Evolutionary conservation across 2,329 filamentous ascomycete genomes (phyloP).

Genomic region (Beauveria sp.): DNA sequence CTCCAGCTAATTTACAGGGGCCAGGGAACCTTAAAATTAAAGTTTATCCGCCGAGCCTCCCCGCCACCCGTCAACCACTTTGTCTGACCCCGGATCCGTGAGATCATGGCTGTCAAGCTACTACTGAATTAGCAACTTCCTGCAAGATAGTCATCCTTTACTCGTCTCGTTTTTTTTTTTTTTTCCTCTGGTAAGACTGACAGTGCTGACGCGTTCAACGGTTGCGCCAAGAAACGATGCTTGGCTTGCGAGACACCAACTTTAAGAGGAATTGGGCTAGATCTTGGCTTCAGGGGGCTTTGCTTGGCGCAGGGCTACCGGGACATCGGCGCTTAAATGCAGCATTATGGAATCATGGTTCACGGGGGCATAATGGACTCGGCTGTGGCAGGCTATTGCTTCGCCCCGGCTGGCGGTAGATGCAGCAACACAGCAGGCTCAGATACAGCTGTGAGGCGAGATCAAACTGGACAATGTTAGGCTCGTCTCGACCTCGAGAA

Average conservation of each 20-base stretch:
- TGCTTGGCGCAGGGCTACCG: not conserved
- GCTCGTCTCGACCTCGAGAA: not conserved
- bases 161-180: not conserved
- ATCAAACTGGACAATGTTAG: too few species aligned
- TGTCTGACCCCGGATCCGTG: too few species aligned
- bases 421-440: not conserved
- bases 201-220: not conserved
- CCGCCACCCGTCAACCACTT: not conserved
- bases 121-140: not conserved
- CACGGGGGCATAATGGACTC: not conserved
- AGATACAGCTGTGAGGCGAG: not conserved
- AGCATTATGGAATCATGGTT: not conserved
- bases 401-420: not conserved
- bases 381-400: not conserved
- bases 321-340: not conserved
- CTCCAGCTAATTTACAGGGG: not conserved
- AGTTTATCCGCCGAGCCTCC: not conserved
- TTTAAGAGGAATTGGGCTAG: not conserved
- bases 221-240: not conserved
- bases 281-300: conserved; percentile 2
- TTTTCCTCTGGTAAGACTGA: not conserved
- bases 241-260: not conserved
- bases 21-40: not conserved
- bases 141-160: not conserved
- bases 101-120: not conserved